A percentile compares a stretch with the other conserved stretches of the same genome.
phyloP scores from a whole-genome alignment of 768 basidiomycete genomes.

The Lentinula guzmanii region DNA sequence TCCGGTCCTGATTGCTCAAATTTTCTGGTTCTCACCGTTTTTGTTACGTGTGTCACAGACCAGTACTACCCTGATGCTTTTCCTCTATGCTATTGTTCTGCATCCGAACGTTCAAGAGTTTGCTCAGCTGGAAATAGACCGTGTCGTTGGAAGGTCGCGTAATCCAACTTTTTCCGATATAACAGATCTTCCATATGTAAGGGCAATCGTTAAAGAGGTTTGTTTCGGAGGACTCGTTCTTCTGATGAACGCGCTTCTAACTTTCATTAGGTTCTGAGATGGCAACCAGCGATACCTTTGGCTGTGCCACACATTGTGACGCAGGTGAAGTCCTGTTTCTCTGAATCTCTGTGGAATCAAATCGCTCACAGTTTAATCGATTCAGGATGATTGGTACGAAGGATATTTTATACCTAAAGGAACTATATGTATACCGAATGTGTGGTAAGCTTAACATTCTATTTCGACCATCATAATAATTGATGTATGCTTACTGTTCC shows the following conservation, averaged over 20 bases:
- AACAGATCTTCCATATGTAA: slow-evolving; percentile 12
- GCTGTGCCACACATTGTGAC: neutral
- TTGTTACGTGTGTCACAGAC: neutral
- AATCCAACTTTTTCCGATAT: slow-evolving; percentile 15
- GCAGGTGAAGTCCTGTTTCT: neutral
- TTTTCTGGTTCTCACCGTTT: neutral
- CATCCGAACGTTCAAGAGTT: slow-evolving; percentile 15
- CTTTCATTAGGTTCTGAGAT: neutral
- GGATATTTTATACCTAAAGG: slow-evolving; percentile 4
- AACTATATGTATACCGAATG: neutral
- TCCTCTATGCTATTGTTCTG: slow-evolving; percentile 16
- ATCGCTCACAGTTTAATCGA: neutral
- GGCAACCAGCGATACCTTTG: neutral
- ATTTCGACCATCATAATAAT: too few relatives aligned
- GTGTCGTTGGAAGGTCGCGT: slow-evolving; percentile 13
- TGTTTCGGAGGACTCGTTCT: neutral
- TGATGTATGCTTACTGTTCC: neutral
- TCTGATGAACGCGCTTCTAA: neutral
- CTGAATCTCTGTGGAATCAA: neutral
- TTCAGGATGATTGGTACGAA: slow-evolving; percentile 5
- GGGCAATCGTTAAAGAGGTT: slow-evolving; percentile 14
- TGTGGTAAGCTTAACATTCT: neutral
- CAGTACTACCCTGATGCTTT: slow-evolving; percentile 9
- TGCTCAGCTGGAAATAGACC: slow-evolving; percentile 21
- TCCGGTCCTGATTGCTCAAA: neutral